Evolutionary conservation across 2,329 filamentous ascomycete species (phyloP).

Genomic region (Colletotrichum magnum): DNA sequence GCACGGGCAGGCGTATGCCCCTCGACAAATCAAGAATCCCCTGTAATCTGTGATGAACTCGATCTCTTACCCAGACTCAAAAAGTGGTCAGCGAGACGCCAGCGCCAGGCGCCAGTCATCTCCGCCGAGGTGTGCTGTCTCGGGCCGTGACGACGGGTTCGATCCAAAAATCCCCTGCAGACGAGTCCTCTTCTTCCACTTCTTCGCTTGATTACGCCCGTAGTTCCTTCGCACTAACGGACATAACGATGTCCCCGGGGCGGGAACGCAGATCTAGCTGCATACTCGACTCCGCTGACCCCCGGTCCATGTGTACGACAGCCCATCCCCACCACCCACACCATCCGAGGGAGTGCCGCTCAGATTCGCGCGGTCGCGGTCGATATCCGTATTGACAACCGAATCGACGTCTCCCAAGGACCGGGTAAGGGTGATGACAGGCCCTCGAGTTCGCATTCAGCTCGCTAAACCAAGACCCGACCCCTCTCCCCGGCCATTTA

Average conservation of each 20-base stretch:
- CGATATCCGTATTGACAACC: neutral
- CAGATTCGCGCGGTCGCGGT: too few species aligned
- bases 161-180: too few species aligned
- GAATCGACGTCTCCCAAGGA: neutral
- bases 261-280: slow-evolving; percentile 18
- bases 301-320: slow-evolving; percentile 1
- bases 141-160: neutral
- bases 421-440: slow-evolving; percentile 3
- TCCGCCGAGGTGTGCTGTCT: neutral
- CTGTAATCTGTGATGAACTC: too few species aligned
- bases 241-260: slow-evolving; percentile 4
- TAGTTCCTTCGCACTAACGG: neutral
- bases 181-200: neutral
- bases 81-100: neutral
- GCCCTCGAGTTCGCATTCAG: too few species aligned
- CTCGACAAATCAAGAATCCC: neutral
- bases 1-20: too few species aligned
- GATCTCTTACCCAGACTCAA: too few species aligned
- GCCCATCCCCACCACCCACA: slow-evolving; percentile 3
- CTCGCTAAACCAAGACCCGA: too few species aligned
- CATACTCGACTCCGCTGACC: slow-evolving; percentile 8
- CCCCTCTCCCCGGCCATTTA: too few species aligned
- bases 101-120: neutral
- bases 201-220: neutral
- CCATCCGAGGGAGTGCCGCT: neutral